Conservation (phyloP, 2,329 filamentous ascomycete species). For the Trichoderma oligosporum region DNA sequence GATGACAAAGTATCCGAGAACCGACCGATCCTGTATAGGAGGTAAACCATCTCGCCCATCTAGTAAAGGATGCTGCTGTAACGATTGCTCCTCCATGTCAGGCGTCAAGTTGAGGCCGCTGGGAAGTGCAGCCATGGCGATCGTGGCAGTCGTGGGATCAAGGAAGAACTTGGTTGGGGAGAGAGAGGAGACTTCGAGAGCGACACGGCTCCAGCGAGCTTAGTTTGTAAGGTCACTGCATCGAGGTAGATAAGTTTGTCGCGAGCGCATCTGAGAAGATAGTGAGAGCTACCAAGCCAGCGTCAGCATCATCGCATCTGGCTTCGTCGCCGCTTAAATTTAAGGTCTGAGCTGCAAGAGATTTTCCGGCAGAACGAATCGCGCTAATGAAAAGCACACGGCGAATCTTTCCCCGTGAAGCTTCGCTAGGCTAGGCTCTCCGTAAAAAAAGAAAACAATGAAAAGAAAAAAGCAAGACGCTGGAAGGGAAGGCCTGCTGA, state of each 20-base stretch:
- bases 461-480: neutral
- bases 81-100: slow-evolving; percentile 14
- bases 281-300: slow-evolving; percentile 17
- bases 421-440: too few relatives aligned
- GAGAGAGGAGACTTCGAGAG: neutral
- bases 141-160: neutral
- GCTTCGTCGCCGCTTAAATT: neutral
- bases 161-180: neutral
- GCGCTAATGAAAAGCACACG: neutral
- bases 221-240: slow-evolving; percentile 13
- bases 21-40: slow-evolving; percentile 34
- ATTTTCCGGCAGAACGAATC: neutral
- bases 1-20: slow-evolving; percentile 54
- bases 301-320: slow-evolving; percentile 16
- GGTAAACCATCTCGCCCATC: slow-evolving; percentile 33
- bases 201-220: slow-evolving; percentile 19
- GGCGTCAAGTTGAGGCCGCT: slow-evolving; percentile 15
- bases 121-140: slow-evolving; percentile 4
- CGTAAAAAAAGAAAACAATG: neutral
- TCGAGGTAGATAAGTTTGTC: slow-evolving; percentile 14
- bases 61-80: slow-evolving; percentile 27
- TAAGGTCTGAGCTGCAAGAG: neutral
- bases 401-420: neutral
- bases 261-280: slow-evolving; percentile 16
- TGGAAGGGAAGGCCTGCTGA: neutral